A percentile compares a stretch with the other conserved stretches of the same genome.
phyloP scores from a whole-genome alignment of 2,329 filamentous ascomycete species.

The Biscogniauxia marginata region DNA sequence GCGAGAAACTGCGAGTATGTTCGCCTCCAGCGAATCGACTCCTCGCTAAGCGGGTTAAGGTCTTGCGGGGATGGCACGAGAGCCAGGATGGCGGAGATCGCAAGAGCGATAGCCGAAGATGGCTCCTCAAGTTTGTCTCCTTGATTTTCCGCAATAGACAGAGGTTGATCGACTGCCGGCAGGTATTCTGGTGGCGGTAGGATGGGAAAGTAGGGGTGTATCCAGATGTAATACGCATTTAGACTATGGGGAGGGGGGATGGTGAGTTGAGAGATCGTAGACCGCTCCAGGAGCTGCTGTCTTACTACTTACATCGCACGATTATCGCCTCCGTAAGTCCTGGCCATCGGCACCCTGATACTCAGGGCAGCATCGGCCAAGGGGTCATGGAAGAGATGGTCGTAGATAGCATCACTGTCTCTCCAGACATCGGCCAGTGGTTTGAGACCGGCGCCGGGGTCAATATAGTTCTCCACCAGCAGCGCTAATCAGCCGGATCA shows the following conservation, averaged over 20 bases:
- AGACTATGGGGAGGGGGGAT: slow-evolving; percentile 30
- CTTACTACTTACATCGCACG: slow-evolving; percentile 39
- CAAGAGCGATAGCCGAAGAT: slow-evolving; percentile 43
- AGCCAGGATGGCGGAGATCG: slow-evolving; percentile 47
- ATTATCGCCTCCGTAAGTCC: slow-evolving; percentile 41
- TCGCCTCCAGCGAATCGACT: slow-evolving; percentile 43
- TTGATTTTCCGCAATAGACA: slow-evolving; percentile 36
- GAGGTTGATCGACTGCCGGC: slow-evolving; percentile 33
- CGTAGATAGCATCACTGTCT: slow-evolving; percentile 49
- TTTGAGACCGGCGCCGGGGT: slow-evolving; percentile 47
- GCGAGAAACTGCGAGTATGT: slow-evolving; percentile 49
- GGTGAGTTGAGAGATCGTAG: background rate
- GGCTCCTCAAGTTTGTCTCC: slow-evolving; percentile 38
- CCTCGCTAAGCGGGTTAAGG: slow-evolving; percentile 33
- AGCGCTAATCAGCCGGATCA: slow-evolving; percentile 21
- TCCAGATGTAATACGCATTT: slow-evolving; percentile 52
- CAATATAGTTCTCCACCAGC: slow-evolving; percentile 40
- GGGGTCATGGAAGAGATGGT: slow-evolving; percentile 38
- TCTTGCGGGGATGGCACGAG: slow-evolving; percentile 46
- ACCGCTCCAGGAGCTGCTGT: too few species aligned
- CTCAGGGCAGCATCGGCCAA: slow-evolving; percentile 14
- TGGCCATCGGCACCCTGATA: slow-evolving; percentile 35
- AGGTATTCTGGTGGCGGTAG: slow-evolving; percentile 41
- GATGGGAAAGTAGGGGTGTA: slow-evolving; percentile 51
- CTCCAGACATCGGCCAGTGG: slow-evolving; percentile 44